These are phyloP conservation scores for Teunomyces atbi DNA, from an alignment of 805 yeast species.

Conservation along the genomic window DNA sequence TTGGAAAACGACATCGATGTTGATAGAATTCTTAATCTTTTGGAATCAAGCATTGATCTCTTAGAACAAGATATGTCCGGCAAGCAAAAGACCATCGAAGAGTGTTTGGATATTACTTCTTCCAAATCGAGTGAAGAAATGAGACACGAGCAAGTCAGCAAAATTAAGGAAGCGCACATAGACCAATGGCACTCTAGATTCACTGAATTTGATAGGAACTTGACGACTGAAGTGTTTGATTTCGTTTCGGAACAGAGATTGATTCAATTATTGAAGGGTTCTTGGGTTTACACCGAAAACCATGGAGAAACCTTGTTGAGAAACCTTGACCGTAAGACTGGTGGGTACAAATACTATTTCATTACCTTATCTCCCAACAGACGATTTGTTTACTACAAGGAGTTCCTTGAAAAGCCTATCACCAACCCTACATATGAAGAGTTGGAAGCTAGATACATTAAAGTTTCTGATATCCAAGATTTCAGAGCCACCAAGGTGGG, in stretches of 20 bases:
- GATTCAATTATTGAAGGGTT: conserved; percentile 67
- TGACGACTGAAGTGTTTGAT: conserved; percentile 58
- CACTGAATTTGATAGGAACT: conserved; percentile 46
- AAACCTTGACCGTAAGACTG: conserved; percentile 22
- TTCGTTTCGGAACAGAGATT: conserved; percentile 77
- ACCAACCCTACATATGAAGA: conserved; percentile 56
- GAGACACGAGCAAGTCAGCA: conserved; percentile 52
- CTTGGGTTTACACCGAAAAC: conserved; percentile 72
- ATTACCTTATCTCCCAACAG: conserved; percentile 67
- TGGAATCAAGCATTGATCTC: conserved; percentile 30
- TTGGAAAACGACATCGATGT: conserved; percentile 46
- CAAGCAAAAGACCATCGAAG: conserved; percentile 36
- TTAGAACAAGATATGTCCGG: conserved; percentile 27
- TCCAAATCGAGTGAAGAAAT: conserved; percentile 45
- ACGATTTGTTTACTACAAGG: conserved; percentile 57
- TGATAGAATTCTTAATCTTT: conserved; percentile 46
- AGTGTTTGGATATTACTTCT: conserved; percentile 43
- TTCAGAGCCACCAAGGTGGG: conserved; percentile 53
- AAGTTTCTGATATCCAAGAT: conserved; percentile 48
- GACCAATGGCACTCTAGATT: conserved; percentile 47
- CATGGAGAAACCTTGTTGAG: conserved; percentile 37
- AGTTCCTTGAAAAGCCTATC: conserved; percentile 47
- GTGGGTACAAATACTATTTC: conserved; percentile 45
- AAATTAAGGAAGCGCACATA: conserved; percentile 35
- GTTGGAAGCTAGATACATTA: conserved; percentile 52